Evolutionary conservation across 768 basidiomycete species (phyloP).

Genomic region (Russula dissimulans): DNA sequence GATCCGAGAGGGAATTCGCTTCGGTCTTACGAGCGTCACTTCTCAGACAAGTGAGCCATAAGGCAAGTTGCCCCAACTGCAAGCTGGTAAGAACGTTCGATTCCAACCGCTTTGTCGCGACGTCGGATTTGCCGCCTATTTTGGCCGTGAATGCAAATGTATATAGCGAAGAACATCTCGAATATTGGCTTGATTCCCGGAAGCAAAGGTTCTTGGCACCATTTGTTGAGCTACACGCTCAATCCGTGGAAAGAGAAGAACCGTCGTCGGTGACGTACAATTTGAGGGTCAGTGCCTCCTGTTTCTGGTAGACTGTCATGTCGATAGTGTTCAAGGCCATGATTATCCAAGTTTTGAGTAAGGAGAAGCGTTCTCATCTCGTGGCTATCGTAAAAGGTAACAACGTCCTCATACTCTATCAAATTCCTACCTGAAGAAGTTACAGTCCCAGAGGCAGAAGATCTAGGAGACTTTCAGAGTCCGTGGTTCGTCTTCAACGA

Average conservation of each 20-base stretch:
- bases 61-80: constrained; percentile 79
- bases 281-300: constrained; percentile 47
- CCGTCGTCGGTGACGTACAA: constrained; percentile 51
- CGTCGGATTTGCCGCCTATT: constrained; percentile 67
- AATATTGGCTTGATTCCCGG: constrained; percentile 65
- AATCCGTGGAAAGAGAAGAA: constrained; percentile 51
- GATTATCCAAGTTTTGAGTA: constrained; percentile 68
- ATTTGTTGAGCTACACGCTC: constrained; percentile 46
- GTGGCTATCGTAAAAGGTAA: constrained; percentile 81
- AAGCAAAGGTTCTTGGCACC: constrained; percentile 53
- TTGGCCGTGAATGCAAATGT: constrained; percentile 81
- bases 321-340: constrained; percentile 45
- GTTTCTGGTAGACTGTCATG: neutral
- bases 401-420: constrained; percentile 12
- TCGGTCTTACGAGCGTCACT: constrained; percentile 68
- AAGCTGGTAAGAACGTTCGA: constrained; percentile 68
- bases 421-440: neutral
- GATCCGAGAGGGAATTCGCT: constrained; percentile 42
- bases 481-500: constrained; percentile 97
- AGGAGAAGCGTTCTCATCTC: constrained; percentile 69
- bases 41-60: constrained; percentile 73
- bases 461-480: constrained; percentile 28
- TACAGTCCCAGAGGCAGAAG: constrained; percentile 63
- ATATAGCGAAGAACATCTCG: constrained; percentile 61
- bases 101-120: constrained; percentile 55